A percentile compares a stretch with the other conserved stretches of the same genome.
phyloP scores from a whole-genome alignment of 2,329 filamentous ascomycete genomes.

The Penicillium sp. region DNA sequence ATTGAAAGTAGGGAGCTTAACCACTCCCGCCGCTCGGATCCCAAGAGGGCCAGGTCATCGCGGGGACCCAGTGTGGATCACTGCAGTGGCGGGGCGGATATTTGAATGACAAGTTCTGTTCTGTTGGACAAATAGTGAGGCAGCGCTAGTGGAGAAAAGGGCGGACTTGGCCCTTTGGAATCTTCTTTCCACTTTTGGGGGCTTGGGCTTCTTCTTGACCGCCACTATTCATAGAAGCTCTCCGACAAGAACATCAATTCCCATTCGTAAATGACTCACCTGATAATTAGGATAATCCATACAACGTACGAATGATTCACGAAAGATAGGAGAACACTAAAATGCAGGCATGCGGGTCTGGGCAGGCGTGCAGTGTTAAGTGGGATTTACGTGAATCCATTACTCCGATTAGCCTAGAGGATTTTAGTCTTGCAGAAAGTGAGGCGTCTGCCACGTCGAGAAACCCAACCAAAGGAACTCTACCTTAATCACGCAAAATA shows the following conservation, averaged over 20 bases:
- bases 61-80: slow-evolving; percentile 19
- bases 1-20: background rate
- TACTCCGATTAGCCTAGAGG: slow-evolving; percentile 11
- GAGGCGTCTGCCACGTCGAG: slow-evolving; percentile 19
- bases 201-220: slow-evolving; percentile 20
- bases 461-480: background rate
- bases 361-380: slow-evolving; percentile 15
- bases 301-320: too few relatives aligned
- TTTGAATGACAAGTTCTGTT: background rate
- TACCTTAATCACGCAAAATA: background rate
- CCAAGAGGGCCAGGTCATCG: slow-evolving; percentile 24
- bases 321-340: background rate
- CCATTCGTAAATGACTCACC: background rate
- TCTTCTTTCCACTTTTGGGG: background rate
- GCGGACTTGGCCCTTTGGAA: slow-evolving; percentile 1
- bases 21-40: slow-evolving; percentile 14
- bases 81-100: slow-evolving; percentile 1
- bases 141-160: background rate
- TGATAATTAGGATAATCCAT: background rate
- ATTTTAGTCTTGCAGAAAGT: slow-evolving; percentile 15
- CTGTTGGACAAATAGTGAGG: slow-evolving; percentile 12
- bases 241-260: background rate
- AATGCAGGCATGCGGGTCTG: slow-evolving; percentile 2
- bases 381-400: background rate
- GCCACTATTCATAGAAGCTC: slow-evolving; percentile 11